Conservation (phyloP, 192 early-diverging fungal genomes). For the Coemansia sp. region DNA sequence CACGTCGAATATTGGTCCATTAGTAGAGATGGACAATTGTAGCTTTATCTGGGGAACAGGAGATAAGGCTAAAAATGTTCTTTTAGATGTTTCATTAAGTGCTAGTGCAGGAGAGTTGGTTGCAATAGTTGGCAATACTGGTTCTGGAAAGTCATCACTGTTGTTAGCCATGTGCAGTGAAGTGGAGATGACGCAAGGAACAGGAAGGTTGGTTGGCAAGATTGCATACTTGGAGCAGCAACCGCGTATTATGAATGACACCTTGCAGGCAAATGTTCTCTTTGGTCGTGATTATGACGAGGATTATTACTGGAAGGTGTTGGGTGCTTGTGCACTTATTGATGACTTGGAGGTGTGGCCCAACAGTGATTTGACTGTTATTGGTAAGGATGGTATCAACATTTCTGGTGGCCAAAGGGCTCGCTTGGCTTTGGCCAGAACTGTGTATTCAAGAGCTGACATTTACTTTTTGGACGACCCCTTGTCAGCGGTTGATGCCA, state of each 20-base stretch:
- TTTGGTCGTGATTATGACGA: constrained; percentile 70
- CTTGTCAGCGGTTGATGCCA: constrained; percentile 68
- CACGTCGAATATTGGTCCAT: neutral
- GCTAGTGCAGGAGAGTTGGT: constrained; percentile 50
- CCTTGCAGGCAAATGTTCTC: constrained; percentile 78
- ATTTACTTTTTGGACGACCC: constrained; percentile 76
- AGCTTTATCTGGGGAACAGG: constrained; percentile 20
- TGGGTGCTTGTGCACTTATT: constrained; percentile 64
- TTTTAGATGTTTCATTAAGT: constrained; percentile 14
- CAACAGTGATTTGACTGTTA: constrained; percentile 69
- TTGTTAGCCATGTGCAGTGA: constrained; percentile 64
- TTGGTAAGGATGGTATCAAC: constrained; percentile 72
- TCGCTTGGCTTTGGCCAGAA: constrained; percentile 66
- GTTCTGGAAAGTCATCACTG: constrained; percentile 67
- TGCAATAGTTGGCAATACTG: constrained; percentile 62
- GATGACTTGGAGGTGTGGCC: constrained; percentile 67
- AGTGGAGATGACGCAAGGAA: constrained; percentile 40
- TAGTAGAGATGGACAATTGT: constrained; percentile 17
- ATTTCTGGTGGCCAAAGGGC: constrained; percentile 75
- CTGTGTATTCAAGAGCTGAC: constrained; percentile 69
- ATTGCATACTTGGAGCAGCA: constrained; percentile 38
- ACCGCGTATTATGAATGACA: constrained; percentile 49
- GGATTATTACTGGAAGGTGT: constrained; percentile 60
- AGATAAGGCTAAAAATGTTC: neutral
- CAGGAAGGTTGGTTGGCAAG: constrained; percentile 23